Evolutionary conservation across 768 basidiomycete species (phyloP), one percentile per base, ranked within the genome.

Genomic region (Lentinus brumalis): DNA sequence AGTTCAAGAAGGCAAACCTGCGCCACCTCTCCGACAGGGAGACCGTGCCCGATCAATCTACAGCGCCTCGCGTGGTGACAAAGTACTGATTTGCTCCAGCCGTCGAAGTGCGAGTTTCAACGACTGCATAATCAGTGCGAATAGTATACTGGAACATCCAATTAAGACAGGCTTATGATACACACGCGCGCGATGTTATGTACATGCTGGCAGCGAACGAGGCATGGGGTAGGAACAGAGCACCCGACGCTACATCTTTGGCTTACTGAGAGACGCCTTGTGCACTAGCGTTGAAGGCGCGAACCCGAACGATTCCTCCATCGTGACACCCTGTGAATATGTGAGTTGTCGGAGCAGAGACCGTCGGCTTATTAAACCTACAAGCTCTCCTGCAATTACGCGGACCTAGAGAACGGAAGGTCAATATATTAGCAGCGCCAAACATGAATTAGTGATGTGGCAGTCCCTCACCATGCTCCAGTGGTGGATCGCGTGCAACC

Each of bases 401-500:
- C 92, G 88, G 56, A 94, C 81, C 91, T 92, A 59, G 15, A 21
- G 21, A 50, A 45, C 55, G 66, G 46, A 42, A 58, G 52, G 41
- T 63, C 32, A 26, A 26, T 26, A 26, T 26, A 53, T 54, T n/a
- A 10, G 26, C 44, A 14, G 44, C 42, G 18, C 6, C 21, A 5
- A 26, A 14, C 26, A 29, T 21, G 9, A 26, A 40, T 31, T 40
- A 45, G 41, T n/a, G 60, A 11, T 6, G 35, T 35, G 35, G 35
- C 6, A 35, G 42, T 58, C 16, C 67, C 82, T 65, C 70, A 91
- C 90, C 89, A 92, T 92, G 18, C 91, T 92, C 91, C 91, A 94
- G 70, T 94, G 92, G 74, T 94, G 92, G 29, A 94, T 88, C 45
- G 92, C 92, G 69, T 94, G 92, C 35, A 94, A 75, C 26, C 81